Evolutionary conservation across 2,329 filamentous ascomycete species (phyloP).

Genomic region (Xylaria sp.): DNA sequence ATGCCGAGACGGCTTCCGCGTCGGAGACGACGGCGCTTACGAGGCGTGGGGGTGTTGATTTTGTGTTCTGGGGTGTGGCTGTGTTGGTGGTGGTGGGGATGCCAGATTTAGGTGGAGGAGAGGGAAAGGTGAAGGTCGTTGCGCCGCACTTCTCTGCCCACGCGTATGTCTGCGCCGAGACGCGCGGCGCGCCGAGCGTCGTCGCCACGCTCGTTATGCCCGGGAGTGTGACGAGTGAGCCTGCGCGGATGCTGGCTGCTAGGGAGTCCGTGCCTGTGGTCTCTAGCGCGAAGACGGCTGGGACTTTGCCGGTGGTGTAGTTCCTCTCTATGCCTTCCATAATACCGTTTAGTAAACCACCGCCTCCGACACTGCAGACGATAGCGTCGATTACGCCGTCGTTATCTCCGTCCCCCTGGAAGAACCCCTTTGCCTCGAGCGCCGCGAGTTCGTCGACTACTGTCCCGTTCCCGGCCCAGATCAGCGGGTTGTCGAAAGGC

Average conservation of each 20-base stretch:
- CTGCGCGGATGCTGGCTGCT: conserved; percentile 67
- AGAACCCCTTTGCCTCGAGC: conserved; percentile 53
- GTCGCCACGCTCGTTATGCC: conserved; percentile 81
- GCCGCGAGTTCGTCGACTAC: conserved; percentile 64
- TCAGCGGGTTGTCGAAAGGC: conserved; percentile 74
- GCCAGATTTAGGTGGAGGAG: not conserved
- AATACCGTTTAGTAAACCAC: conserved; percentile 81
- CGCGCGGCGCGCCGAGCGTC: conserved; percentile 77
- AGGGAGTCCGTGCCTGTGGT: conserved; percentile 79
- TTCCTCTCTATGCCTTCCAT: conserved; percentile 72
- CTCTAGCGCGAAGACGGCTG: conserved; percentile 77
- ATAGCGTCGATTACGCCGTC: conserved; percentile 68
- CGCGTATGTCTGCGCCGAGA: conserved; percentile 74
- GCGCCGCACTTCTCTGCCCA: conserved; percentile 60
- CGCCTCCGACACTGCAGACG: conserved; percentile 83
- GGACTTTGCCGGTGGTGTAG: conserved; percentile 18
- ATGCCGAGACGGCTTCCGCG: conserved; percentile 81
- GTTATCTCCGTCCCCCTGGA: conserved; percentile 44
- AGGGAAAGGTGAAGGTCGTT: conserved; percentile 7
- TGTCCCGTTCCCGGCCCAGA: conserved; percentile 74
- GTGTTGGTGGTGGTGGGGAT: not conserved
- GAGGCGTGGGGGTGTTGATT: conserved; percentile 52
- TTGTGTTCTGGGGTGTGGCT: not conserved
- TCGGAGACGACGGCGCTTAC: conserved; percentile 74
- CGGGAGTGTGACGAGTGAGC: conserved; percentile 70